These are phyloP conservation scores for Lanmaoa pseudosensibilis DNA, from an alignment of 768 basidiomycete species.

Conservation along the genomic window DNA sequence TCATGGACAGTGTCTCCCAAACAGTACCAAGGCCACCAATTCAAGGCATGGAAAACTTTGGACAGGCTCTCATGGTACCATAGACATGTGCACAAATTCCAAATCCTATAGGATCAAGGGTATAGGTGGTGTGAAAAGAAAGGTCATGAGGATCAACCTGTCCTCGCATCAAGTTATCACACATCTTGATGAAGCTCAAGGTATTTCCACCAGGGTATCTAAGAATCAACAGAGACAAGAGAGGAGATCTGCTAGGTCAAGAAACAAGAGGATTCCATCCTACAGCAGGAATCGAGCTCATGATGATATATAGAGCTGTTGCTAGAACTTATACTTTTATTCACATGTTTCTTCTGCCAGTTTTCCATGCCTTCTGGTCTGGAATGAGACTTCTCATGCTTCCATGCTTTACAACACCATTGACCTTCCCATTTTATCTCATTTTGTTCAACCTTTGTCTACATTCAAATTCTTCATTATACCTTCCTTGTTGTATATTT, in stretches of 20 bases:
- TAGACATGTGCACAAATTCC: slow-evolving; percentile 5
- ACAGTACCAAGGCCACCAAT: not conserved
- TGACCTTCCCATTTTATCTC: too few relatives aligned
- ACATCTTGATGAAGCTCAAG: slow-evolving; percentile 4
- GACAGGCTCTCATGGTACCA: not conserved
- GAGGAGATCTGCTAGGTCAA: not conserved
- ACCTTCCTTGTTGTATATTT: too few relatives aligned
- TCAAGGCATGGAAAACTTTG: not conserved
- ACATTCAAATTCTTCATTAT: too few relatives aligned
- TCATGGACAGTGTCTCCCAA: slow-evolving; percentile 5
- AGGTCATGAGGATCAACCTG: slow-evolving; percentile 5
- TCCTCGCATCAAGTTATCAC: not conserved
- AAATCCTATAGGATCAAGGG: slow-evolving; percentile 2
- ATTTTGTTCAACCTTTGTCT: too few relatives aligned
- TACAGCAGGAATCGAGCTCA: too few relatives aligned
- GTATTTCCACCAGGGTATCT: not conserved
- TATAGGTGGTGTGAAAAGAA: not conserved
- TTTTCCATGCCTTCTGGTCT: too few relatives aligned
- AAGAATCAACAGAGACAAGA: not conserved
- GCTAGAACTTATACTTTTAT: too few relatives aligned
- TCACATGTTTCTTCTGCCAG: too few relatives aligned
- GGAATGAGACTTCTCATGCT: too few relatives aligned
- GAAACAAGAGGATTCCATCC: slow-evolving; percentile 6
- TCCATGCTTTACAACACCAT: too few relatives aligned
- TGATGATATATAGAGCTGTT: too few relatives aligned